phyloP scores from a whole-genome alignment of 106 monocot genomes.

The Phalaenopsis aphrodite region DNA sequence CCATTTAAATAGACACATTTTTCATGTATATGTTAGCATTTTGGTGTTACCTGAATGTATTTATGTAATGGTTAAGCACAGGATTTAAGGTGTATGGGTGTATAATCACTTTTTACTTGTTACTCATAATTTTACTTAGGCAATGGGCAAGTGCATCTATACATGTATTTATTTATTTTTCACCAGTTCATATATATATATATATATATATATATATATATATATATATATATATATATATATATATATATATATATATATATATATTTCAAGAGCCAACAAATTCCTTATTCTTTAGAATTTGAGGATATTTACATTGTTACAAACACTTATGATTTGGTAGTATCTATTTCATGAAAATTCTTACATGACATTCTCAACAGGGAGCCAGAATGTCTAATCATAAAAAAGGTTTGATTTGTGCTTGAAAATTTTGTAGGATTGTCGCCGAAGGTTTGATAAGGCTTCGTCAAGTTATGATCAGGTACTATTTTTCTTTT shows the following conservation, averaged over 20 bases:
- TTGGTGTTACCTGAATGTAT: not conserved
- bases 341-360: not conserved
- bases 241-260: not conserved
- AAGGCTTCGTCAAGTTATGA: constrained; percentile 69
- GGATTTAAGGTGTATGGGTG: not conserved
- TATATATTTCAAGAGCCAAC: not conserved
- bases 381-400: not conserved
- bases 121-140: not conserved
- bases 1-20: not conserved
- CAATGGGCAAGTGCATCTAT: not conserved
- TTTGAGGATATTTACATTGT: not conserved
- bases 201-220: not conserved
- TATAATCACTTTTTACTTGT: not conserved
- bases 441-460: constrained; percentile 66
- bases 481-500: constrained; percentile 39
- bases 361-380: not conserved
- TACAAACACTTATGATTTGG: not conserved
- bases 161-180: not conserved
- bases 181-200: not conserved
- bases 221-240: not conserved
- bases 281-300: not conserved
- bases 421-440: constrained; percentile 25
- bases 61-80: not conserved
- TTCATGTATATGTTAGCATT: not conserved
- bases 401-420: not conserved